Evolutionary conservation across 495 filamentous ascomycete genomes (phyloP).

Genomic region (Oidiodendron maius): DNA sequence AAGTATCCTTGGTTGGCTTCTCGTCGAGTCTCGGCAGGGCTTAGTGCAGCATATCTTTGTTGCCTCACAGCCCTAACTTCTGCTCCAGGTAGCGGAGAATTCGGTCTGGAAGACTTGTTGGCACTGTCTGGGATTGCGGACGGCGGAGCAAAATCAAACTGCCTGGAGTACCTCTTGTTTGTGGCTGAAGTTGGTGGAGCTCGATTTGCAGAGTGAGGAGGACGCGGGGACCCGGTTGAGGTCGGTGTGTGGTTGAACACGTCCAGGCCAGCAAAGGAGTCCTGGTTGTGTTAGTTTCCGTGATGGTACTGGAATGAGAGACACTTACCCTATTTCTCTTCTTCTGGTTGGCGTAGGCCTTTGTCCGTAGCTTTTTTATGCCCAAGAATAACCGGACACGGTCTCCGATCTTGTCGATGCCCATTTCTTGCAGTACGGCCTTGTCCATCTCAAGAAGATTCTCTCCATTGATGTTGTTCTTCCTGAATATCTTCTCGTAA

Average conservation of each 20-base stretch:
- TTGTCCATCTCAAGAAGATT: slow-evolving; percentile 97
- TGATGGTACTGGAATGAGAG: slow-evolving; percentile 11
- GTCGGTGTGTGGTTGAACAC: slow-evolving; percentile 46
- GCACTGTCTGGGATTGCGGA: slow-evolving; percentile 34
- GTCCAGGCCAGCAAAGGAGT: slow-evolving; percentile 61
- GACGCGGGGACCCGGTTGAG: slow-evolving; percentile 61
- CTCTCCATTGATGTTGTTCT: slow-evolving; percentile 94
- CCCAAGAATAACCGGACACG: slow-evolving; percentile 88
- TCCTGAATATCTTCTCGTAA: slow-evolving; percentile 86
- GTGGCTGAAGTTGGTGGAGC: slow-evolving; percentile 42
- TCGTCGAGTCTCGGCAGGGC: slow-evolving; percentile 46
- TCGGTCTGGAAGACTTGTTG: slow-evolving; percentile 57
- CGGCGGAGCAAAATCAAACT: slow-evolving; percentile 40
- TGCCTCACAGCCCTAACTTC: slow-evolving; percentile 38
- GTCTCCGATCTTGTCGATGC: slow-evolving; percentile 96
- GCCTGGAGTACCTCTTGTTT: slow-evolving; percentile 72
- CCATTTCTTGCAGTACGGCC: slow-evolving; percentile 93
- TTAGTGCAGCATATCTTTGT: slow-evolving; percentile 42
- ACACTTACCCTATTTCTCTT: slow-evolving; percentile 76
- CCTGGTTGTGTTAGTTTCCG: slow-evolving; percentile 37
- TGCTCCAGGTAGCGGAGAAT: slow-evolving; percentile 59
- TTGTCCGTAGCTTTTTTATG: slow-evolving; percentile 87
- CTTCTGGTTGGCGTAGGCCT: slow-evolving; percentile 74
- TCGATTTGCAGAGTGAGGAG: slow-evolving; percentile 39
- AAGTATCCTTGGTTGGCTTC: slow-evolving; percentile 49